Conservation (phyloP, 768 basidiomycete genomes). For the Tylopilus sp. region DNA sequence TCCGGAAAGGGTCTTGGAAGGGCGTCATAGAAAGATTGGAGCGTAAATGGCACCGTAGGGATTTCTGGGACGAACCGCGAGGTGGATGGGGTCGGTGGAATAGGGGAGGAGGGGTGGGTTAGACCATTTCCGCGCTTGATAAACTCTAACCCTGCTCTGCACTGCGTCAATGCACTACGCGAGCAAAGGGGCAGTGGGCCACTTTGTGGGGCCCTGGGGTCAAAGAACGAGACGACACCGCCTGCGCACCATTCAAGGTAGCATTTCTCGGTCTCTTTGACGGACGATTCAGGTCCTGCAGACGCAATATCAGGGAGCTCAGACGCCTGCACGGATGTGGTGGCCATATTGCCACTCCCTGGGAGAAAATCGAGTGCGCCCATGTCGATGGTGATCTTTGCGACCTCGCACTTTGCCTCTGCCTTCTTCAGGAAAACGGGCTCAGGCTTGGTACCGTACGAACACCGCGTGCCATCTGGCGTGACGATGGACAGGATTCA, state of each 20-base stretch:
- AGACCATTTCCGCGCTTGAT: constrained; percentile 57
- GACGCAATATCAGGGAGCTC: background rate
- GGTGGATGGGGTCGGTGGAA: background rate
- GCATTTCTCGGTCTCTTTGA: constrained; percentile 48
- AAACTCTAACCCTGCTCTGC: constrained; percentile 56
- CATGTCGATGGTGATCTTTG: constrained; percentile 52
- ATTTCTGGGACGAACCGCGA: constrained; percentile 3
- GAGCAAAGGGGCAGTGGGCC: constrained; percentile 15
- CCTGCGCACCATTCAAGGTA: constrained; percentile 54
- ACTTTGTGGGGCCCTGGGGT: constrained; percentile 45
- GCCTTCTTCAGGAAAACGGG: constrained; percentile 39
- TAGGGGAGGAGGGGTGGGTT: constrained; percentile 32
- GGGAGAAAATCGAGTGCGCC: constrained; percentile 60
- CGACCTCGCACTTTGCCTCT: constrained; percentile 55
- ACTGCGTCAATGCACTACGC: background rate
- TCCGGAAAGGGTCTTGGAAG: constrained; percentile 66
- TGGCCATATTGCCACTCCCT: constrained; percentile 35
- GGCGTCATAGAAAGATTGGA: constrained; percentile 61
- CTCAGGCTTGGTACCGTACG: constrained; percentile 54
- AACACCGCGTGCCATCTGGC: constrained; percentile 47
- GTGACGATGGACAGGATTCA: constrained; percentile 62
- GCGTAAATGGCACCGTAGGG: constrained; percentile 30
- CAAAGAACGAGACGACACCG: constrained; percentile 45
- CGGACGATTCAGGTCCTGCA: constrained; percentile 11
- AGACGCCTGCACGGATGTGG: constrained; percentile 13